Conservation (phyloP, 768 basidiomycete genomes). For the Russula ochroleuca region DNA sequence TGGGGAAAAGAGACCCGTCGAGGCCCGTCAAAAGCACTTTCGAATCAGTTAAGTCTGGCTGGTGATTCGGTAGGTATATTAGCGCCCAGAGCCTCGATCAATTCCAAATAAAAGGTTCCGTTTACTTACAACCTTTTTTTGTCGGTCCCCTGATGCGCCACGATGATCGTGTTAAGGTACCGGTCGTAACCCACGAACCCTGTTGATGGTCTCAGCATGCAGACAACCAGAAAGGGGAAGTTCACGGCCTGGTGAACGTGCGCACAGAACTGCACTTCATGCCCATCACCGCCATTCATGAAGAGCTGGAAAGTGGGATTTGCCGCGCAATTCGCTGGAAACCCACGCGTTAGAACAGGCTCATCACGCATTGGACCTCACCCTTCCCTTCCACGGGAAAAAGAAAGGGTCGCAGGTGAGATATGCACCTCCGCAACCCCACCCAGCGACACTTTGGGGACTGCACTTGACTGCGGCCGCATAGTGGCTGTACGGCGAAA, state of each 20-base stretch:
- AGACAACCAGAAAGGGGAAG: neutral
- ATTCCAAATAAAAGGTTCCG: too few relatives aligned
- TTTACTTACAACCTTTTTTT: neutral
- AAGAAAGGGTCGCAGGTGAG: neutral
- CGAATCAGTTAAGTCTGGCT: neutral
- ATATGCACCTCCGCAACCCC: slow-evolving; percentile 8
- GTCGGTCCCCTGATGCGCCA: slow-evolving; percentile 58
- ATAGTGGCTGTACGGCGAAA: slow-evolving; percentile 28
- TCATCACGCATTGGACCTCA: neutral
- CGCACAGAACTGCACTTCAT: neutral
- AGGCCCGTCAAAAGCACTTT: neutral
- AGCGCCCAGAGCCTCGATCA: neutral
- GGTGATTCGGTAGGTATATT: neutral
- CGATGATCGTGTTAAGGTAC: slow-evolving; percentile 45
- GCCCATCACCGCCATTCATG: neutral
- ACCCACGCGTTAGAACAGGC: neutral
- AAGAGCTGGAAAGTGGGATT: neutral
- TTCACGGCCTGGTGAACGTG: neutral
- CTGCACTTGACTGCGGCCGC: neutral
- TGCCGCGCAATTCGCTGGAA: neutral
- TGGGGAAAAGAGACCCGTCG: neutral
- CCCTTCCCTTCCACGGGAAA: neutral
- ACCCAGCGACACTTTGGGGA: neutral
- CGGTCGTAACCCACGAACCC: slow-evolving; percentile 50
- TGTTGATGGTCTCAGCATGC: neutral